Conservation (phyloP, 2,329 filamentous ascomycete species). For the Blumeria hordei region DNA sequence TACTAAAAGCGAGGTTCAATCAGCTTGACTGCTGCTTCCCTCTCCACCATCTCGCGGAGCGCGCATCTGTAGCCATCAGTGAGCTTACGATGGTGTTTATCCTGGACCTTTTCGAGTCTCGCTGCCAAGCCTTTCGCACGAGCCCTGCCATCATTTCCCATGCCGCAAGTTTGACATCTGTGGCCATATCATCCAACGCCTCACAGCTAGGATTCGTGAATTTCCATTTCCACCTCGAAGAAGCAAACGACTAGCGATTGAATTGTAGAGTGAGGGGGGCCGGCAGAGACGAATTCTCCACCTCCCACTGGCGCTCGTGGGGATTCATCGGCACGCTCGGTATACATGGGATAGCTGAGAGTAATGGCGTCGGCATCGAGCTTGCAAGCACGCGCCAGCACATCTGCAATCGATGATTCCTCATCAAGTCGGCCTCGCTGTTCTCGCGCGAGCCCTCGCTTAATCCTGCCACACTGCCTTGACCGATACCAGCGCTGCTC, state of each 20-base stretch:
- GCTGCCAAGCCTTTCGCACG: too few relatives aligned
- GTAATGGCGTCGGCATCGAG: neutral
- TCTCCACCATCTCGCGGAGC: too few relatives aligned
- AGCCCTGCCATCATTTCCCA: too few relatives aligned
- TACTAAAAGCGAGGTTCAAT: too few relatives aligned
- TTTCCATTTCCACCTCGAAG: too few relatives aligned
- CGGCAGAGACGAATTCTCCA: neutral
- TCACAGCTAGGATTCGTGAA: too few relatives aligned
- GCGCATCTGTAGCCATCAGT: too few relatives aligned
- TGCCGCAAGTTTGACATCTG: too few relatives aligned
- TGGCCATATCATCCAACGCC: too few relatives aligned
- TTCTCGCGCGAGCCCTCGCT: neutral
- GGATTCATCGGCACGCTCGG: neutral
- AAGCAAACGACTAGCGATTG: neutral
- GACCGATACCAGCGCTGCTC: neutral
- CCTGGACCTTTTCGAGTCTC: too few relatives aligned
- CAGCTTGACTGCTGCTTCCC: too few relatives aligned
- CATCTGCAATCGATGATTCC: neutral
- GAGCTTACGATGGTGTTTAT: too few relatives aligned
- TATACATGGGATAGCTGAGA: neutral
- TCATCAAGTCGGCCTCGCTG: neutral
- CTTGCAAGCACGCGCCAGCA: neutral
- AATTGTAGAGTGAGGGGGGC: neutral
- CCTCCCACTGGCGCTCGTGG: neutral
- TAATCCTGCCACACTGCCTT: neutral